Base-by-base conservation (phyloP, 345 rosid genomes). In the Lepidium didymum region DNA sequence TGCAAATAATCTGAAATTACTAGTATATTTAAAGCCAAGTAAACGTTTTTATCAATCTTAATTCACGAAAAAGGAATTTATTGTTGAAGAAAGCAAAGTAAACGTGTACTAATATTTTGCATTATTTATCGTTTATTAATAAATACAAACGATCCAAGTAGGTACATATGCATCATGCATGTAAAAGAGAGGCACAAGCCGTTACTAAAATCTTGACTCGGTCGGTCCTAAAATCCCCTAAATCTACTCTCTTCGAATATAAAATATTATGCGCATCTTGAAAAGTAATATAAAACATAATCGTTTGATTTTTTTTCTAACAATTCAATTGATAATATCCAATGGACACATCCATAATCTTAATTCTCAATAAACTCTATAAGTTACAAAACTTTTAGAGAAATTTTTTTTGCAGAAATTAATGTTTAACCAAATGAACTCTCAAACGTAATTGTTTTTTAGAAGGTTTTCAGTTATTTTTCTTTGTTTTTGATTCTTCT, bases 201-300 rank as follows among this genome's bases (percentile, higher is more conserved):
- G 43, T 64, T 72, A 45, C 10, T 63, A 31, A 71, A 62, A 36
- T 71, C 25, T 29, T 6, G 75, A 62, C 42, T 55, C 8, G 35
- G 75, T 72, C 57, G 57, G 70, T 72, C 70, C 53, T 33, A 11
- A 61, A 70, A 59, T 50, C 34, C 21, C 55, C 18, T 52, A 52
- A 34, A 43, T 34, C 43, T 52, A 61, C 68, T 52, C 55, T 34
- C 0, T 35, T 34, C 56, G 38, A 15, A 35, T 47, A 34, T 19
- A 42, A 36, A 45, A 54, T 41, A 63, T 54, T 62, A 35, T 27
- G 4, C 9, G 8, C 55, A 54, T 63, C 70, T 45, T 49, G 6
- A 44, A 69, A 27, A 27, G 50, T 54, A 36, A 10, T 62, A 56
- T 62, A 51, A 70, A 56, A 56, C 52, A 31, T 34, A 64, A 1